Percentiles rank a stretch among this genome's conserved stretches.
phyloP scores from a whole-genome alignment of 208 protist genomes.

The Wallacemonas sp. region DNA sequence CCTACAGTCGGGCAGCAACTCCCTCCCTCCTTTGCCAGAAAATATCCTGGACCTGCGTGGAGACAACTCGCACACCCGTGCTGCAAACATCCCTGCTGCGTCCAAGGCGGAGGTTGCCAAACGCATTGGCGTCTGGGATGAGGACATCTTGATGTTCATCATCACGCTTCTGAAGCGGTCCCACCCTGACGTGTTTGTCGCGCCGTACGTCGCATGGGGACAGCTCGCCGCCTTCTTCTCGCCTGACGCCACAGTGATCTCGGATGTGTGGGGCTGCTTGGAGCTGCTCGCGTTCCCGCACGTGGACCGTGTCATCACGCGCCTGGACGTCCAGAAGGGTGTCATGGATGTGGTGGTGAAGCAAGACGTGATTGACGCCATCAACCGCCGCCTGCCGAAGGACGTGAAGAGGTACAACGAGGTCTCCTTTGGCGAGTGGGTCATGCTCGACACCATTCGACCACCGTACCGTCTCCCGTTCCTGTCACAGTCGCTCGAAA shows the following conservation, averaged over 20 bases:
- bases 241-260: conserved; percentile 19
- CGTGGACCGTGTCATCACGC: conserved; percentile 48
- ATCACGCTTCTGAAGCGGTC: not conserved
- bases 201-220: conserved; percentile 43
- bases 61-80: conserved; percentile 1
- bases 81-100: not conserved
- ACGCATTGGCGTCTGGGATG: conserved; percentile 10
- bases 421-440: conserved; percentile 11
- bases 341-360: conserved; percentile 41
- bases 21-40: not conserved
- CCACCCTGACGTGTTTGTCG: conserved; percentile 6
- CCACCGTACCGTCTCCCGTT: conserved; percentile 15
- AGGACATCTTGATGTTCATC: conserved; percentile 14
- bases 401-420: conserved; percentile 11
- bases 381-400: conserved; percentile 9
- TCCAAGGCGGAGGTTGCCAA: not conserved
- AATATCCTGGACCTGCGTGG: conserved; percentile 3
- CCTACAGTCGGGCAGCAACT: not conserved
- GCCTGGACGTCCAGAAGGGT: conserved; percentile 32
- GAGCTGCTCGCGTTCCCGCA: conserved; percentile 50
- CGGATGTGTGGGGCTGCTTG: conserved; percentile 44
- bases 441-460: conserved; percentile 15
- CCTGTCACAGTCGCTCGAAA: conserved; percentile 9
- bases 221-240: conserved; percentile 38
- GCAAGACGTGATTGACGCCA: conserved; percentile 28